Percentiles rank a stretch among this genome's conserved stretches.
phyloP scores from a whole-genome alignment of 2,329 filamentous ascomycete genomes.

The Xylariaceae sp. region DNA sequence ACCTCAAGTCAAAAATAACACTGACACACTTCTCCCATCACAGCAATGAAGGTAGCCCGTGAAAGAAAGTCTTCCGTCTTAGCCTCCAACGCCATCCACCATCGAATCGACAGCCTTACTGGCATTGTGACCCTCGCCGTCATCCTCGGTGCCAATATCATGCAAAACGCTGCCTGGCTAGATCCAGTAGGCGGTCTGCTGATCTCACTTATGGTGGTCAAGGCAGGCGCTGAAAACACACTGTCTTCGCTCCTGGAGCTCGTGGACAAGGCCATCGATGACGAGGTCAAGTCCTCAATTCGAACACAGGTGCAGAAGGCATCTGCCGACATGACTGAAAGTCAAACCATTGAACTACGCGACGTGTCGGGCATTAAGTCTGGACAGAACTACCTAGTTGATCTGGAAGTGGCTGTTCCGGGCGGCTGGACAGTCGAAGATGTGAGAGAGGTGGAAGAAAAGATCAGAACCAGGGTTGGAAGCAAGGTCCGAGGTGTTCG shows the following conservation, averaged over 20 bases:
- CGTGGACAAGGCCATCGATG: constrained; percentile 84
- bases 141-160: constrained; percentile 83
- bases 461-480: constrained; percentile 68
- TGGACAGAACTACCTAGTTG: constrained; percentile 92
- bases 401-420: constrained; percentile 81
- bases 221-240: constrained; percentile 85
- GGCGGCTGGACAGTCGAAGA: constrained; percentile 70
- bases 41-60: constrained; percentile 90
- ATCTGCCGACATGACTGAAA: constrained; percentile 50
- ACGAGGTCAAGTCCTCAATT: constrained; percentile 73
- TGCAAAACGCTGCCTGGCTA: constrained; percentile 83
- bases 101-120: constrained; percentile 92
- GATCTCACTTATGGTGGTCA: constrained; percentile 90
- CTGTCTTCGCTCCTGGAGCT: constrained; percentile 78
- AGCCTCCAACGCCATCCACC: constrained; percentile 92
- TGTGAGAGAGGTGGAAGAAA: constrained; percentile 66
- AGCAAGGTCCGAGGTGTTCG: constrained; percentile 78
- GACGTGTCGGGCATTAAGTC: constrained; percentile 89
- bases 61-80: constrained; percentile 94
- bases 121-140: constrained; percentile 88
- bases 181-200: constrained; percentile 90
- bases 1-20: not conserved
- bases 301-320: constrained; percentile 60
- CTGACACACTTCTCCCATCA: constrained; percentile 21
- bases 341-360: constrained; percentile 63